These are phyloP conservation scores for Leptographium lundbergii DNA, from an alignment of 2,329 filamentous ascomycete species.

Conservation along the genomic window DNA sequence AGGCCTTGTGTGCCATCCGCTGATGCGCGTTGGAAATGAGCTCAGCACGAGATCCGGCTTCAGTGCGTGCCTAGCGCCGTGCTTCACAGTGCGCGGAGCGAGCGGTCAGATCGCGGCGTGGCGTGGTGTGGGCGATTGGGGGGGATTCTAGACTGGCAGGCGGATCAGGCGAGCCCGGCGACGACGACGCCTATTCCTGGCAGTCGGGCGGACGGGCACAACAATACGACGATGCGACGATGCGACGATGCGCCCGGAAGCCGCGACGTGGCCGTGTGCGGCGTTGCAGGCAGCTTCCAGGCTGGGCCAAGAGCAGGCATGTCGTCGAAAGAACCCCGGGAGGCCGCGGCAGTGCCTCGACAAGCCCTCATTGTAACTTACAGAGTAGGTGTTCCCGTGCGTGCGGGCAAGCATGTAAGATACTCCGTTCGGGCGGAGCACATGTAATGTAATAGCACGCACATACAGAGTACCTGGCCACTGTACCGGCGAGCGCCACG, in stretches of 20 bases:
- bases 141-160: neutral
- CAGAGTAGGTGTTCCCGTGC: too few species aligned
- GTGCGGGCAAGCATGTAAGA: neutral
- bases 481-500: neutral
- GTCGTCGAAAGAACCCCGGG: conserved; percentile 1
- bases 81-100: neutral
- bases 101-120: neutral
- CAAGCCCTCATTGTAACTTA: too few species aligned
- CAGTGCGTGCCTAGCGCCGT: neutral
- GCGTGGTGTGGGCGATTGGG: neutral
- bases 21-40: neutral
- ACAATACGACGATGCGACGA: too few species aligned
- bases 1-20: neutral
- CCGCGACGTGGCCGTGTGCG: too few species aligned
- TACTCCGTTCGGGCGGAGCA: neutral
- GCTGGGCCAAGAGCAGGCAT: neutral
- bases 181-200: neutral
- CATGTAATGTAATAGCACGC: neutral
- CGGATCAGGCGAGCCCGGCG: neutral
- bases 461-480: neutral
- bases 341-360: neutral
- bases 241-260: too few species aligned
- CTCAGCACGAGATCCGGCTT: neutral
- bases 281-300: too few species aligned
- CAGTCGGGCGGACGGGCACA: too few species aligned